These are phyloP conservation scores for Aspergillus jensenii DNA, from an alignment of 2,329 filamentous ascomycete species.

Conservation along the genomic window DNA sequence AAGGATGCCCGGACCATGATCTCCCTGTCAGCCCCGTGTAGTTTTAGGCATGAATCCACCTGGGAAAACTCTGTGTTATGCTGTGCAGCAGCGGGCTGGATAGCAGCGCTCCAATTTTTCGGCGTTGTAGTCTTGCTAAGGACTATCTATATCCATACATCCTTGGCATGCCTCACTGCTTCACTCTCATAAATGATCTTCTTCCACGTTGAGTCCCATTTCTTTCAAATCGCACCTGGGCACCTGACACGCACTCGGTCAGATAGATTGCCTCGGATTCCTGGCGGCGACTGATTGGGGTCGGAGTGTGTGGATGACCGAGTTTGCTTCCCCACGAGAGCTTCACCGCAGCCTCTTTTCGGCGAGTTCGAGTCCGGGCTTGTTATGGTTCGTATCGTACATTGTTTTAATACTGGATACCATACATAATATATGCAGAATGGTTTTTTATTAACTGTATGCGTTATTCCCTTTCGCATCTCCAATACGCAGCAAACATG, in stretches of 20 bases:
- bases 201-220: not conserved
- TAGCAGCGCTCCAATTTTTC: conserved; percentile 3
- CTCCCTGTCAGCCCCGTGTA: conserved; percentile 13
- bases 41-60: conserved; percentile 13
- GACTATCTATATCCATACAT: not conserved
- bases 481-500: not conserved
- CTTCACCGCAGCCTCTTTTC: conserved; percentile 39
- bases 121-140: not conserved
- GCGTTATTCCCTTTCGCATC: not conserved
- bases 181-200: not conserved
- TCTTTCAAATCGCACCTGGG: not conserved
- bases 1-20: conserved; percentile 11
- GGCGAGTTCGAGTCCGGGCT: conserved; percentile 16
- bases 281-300: conserved; percentile 6
- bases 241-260: not conserved
- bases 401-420: not conserved
- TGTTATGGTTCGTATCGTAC: conserved; percentile 14
- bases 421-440: not conserved
- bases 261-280: not conserved
- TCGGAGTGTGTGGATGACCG: conserved; percentile 10
- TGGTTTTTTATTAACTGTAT: not conserved
- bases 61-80: conserved; percentile 2
- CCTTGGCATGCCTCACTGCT: conserved; percentile 3
- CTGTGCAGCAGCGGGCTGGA: not conserved
- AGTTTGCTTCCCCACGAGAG: conserved; percentile 17